Base-by-base conservation (phyloP, 352 stramenopile genomes). In the Phytophthora pseudosyringae region DNA sequence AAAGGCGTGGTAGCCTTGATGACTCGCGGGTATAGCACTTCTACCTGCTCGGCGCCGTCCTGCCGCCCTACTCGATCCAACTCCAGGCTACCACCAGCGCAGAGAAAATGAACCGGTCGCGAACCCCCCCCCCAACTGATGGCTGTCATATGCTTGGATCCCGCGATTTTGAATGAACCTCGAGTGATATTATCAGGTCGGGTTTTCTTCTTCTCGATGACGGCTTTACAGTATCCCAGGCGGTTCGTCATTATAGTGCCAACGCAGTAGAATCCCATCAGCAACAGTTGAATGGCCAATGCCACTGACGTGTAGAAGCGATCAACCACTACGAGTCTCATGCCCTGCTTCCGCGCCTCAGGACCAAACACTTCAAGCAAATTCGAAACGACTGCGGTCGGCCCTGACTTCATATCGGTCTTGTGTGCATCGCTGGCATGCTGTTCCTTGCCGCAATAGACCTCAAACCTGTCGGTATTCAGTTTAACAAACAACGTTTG, bases 1-100 rank as follows among this genome's bases (percentile, higher is more conserved):
- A 15, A 38, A 55, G 4, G 32, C 15, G n/a, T 69, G 59, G 15
- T 67, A 67, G 25, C 47, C 15, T 59, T 66, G 1, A 56, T 28
- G 1, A 60, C 36, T 2, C 52, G 25, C 1, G 49, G 66, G 29
- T 35, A 65, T 0, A 28, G 26, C 0, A 67, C 55, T 13, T 64
- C 54, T 0, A 39, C 12, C n/a, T 69, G 41, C 28, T 44, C 31
- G 4, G 7, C 18, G 2, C 18, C 7, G 8, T 50, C 28, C 13
- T 45, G 16, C 2, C 49, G 43, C 5, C 0, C 49, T 11, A 33
- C 29, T 12, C 49, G 5, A 15, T 41, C 33, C 8, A 39, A 11
- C 16, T 25, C 36, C 36, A 43, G 15, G 15, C 16, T 45, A 26
- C 39, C n/a, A 45, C 39, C 15, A 7, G 2, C 25, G 6, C 15